A percentile compares a stretch with the other conserved stretches of the same genome.
Evolutionary conservation across 2,329 filamentous ascomycete genomes (phyloP).

Genomic region (Alternaria arbusti): DNA sequence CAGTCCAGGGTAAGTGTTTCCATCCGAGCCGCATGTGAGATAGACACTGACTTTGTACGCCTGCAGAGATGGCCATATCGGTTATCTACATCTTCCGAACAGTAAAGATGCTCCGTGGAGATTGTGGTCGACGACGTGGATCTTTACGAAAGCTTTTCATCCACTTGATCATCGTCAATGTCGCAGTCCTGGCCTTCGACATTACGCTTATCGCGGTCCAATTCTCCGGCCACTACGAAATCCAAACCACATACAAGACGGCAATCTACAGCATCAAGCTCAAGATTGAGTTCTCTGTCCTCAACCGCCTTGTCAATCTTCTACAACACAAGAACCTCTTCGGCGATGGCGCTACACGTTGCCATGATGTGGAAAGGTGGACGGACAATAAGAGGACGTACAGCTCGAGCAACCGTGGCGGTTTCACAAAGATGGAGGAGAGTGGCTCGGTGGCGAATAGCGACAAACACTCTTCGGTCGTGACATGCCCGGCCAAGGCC

Average conservation of each 20-base stretch:
- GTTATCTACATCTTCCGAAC: constrained; percentile 23
- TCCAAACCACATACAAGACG: constrained; percentile 48
- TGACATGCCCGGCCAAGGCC: neutral
- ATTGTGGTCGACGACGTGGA: constrained; percentile 4
- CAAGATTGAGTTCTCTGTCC: constrained; percentile 60
- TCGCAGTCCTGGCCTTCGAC: constrained; percentile 49
- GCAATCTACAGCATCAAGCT: constrained; percentile 54
- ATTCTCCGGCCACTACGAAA: constrained; percentile 46
- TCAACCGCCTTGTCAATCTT: constrained; percentile 45
- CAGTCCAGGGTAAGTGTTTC: constrained; percentile 26
- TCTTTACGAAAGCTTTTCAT: constrained; percentile 14
- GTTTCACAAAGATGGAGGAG: neutral
- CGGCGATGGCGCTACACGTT: neutral
- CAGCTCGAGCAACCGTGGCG: neutral
- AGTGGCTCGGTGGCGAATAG: neutral
- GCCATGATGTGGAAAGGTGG: neutral
- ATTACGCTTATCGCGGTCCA: constrained; percentile 48
- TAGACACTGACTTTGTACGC: neutral
- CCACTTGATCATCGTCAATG: constrained; percentile 44
- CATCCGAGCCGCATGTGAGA: neutral
- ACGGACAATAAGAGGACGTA: neutral
- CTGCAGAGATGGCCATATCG: constrained; percentile 29
- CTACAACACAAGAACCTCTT: constrained; percentile 1
- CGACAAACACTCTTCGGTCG: neutral
- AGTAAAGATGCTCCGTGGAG: constrained; percentile 8